Percentiles rank a stretch among this genome's conserved stretches.
phyloP scores from a whole-genome alignment of 2,329 filamentous ascomycete genomes.

The Phoma herbarum region DNA sequence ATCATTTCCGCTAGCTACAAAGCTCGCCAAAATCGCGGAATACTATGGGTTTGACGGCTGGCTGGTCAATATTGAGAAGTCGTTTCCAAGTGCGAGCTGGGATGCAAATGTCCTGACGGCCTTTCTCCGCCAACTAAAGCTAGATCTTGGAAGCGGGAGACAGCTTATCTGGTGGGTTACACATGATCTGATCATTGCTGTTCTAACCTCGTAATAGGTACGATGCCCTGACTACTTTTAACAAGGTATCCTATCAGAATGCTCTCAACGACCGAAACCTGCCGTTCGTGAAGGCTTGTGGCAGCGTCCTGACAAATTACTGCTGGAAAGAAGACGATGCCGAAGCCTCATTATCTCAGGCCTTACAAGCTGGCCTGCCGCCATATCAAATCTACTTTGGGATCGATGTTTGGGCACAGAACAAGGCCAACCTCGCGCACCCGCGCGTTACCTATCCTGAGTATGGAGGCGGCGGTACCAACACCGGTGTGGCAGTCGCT shows the following conservation, averaged over 20 bases:
- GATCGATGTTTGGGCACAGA: conserved; percentile 59
- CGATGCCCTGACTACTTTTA: conserved; percentile 55
- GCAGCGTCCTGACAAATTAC: conserved; percentile 57
- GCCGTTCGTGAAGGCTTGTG: conserved; percentile 50
- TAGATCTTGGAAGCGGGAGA: conserved; percentile 37
- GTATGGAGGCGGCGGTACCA: conserved; percentile 53
- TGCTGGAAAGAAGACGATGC: conserved; percentile 51
- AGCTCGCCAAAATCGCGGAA: conserved; percentile 51
- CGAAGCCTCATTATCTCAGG: conserved; percentile 36
- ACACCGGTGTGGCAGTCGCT: conserved; percentile 52
- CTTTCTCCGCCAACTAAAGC: conserved; percentile 52
- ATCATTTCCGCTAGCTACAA: conserved; percentile 49
- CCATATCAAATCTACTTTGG: conserved; percentile 51
- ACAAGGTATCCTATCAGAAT: conserved; percentile 57
- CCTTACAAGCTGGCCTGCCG: conserved; percentile 34
- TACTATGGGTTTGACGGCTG: conserved; percentile 59
- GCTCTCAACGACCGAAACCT: conserved; percentile 53
- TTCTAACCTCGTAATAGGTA: conserved; percentile 47
- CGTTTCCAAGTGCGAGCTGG: conserved; percentile 50
- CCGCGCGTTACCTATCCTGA: conserved; percentile 51
- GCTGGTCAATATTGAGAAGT: conserved; percentile 58
- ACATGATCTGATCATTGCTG: background rate
- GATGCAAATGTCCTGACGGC: conserved; percentile 38
- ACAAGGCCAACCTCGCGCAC: conserved; percentile 39
- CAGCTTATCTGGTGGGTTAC: conserved; percentile 53